Evolutionary conservation across 73 alveolate genomes (phyloP).

Genomic region (Paramecium primaurelia): DNA sequence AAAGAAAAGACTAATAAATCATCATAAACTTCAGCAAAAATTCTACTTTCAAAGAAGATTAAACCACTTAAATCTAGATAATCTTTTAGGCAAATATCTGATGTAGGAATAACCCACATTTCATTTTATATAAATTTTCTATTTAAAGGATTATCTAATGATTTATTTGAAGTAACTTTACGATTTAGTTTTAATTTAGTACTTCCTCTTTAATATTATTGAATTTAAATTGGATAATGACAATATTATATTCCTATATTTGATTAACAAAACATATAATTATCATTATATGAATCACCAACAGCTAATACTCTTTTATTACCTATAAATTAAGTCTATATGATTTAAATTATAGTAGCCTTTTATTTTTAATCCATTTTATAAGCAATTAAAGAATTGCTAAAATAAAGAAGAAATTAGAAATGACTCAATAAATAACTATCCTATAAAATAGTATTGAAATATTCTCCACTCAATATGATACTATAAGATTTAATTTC

Average conservation of each 20-base stretch:
- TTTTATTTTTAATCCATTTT: not conserved
- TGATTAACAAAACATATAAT: slow-evolving; percentile 1
- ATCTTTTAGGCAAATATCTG: not conserved
- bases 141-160: slow-evolving; percentile 11
- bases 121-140: not conserved
- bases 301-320: slow-evolving; percentile 44
- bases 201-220: not conserved
- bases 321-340: not conserved
- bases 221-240: not conserved
- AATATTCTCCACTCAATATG: slow-evolving; percentile 45
- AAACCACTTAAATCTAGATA: not conserved
- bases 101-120: not conserved
- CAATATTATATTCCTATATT: slow-evolving; percentile 21
- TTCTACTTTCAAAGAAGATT: slow-evolving; percentile 16
- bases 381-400: slow-evolving; percentile 45
- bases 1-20: slow-evolving; percentile 41
- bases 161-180: not conserved
- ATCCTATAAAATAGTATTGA: slow-evolving; percentile 16
- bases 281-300: slow-evolving; percentile 44
- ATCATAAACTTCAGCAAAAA: slow-evolving; percentile 38
- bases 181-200: not conserved
- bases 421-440: slow-evolving; percentile 36
- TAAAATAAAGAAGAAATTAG: slow-evolving; percentile 22
- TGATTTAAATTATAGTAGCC: slow-evolving; percentile 29
- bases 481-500: slow-evolving; percentile 40